These are phyloP conservation scores for Coelastrella sp. DNA, from an alignment of 139 green algal species.

Conservation along the genomic window DNA sequence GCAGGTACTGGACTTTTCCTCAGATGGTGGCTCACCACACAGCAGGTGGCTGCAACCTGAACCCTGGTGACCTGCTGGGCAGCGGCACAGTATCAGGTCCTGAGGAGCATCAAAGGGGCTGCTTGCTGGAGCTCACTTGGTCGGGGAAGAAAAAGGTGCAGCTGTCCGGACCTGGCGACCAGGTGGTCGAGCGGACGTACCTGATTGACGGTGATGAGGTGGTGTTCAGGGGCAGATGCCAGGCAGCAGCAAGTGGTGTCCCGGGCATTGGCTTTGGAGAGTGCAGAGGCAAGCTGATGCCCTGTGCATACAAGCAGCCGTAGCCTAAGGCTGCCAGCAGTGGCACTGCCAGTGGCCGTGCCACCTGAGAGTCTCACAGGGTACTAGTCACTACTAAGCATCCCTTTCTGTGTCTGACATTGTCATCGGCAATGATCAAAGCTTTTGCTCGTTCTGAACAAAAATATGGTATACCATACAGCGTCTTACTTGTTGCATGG, in stretches of 20 bases:
- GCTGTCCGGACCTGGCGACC: constrained; percentile 45
- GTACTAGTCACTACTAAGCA: no score
- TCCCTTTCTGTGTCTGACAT: no score
- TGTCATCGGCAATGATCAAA: no score
- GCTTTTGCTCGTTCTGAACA: no score
- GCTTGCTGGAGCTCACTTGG: constrained; percentile 79
- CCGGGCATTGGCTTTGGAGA: constrained; percentile 86
- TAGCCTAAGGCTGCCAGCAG: no score
- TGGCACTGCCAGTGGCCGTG: no score
- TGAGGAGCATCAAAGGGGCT: constrained; percentile 54
- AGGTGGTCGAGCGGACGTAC: constrained; percentile 60
- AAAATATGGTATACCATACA: no score
- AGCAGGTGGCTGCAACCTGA: constrained; percentile 86
- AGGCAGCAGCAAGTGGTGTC: constrained; percentile 50
- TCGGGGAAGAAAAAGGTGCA: constrained; percentile 60
- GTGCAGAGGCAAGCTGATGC: constrained; percentile 74
- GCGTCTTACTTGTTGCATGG: no score
- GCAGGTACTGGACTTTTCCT: constrained; percentile 88
- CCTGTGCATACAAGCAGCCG: constrained; percentile 34
- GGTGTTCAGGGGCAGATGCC: constrained; percentile 75
- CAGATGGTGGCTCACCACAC: constrained; percentile 98
- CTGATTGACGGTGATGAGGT: constrained; percentile 89
- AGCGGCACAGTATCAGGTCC: constrained; percentile 88
- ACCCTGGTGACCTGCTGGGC: constrained; percentile 86
- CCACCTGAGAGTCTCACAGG: no score